These are phyloP conservation scores for Blastobotrys robertii DNA, from an alignment of 805 yeast genomes.

Conservation along the genomic window DNA sequence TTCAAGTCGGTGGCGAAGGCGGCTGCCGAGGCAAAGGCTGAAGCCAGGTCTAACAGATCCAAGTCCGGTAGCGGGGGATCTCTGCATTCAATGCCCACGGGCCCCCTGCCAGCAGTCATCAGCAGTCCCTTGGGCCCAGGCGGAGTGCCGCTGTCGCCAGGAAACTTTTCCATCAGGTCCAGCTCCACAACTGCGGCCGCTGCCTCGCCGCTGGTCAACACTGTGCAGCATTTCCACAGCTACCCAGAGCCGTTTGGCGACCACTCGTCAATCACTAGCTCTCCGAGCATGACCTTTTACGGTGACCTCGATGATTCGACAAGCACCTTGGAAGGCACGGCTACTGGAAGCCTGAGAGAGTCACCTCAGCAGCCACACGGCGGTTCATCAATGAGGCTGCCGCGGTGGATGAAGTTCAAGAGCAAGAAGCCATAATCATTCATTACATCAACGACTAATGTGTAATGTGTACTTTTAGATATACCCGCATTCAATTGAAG, in stretches of 20 bases:
- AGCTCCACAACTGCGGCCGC: no score
- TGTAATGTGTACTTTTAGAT: neutral
- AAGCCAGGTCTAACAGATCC: neutral
- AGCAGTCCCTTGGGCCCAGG: no score
- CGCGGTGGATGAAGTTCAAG: neutral
- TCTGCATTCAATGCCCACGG: neutral
- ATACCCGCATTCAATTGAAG: neutral
- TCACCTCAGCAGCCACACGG: neutral
- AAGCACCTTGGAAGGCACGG: no score
- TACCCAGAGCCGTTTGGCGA: no score
- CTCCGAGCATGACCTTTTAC: no score
- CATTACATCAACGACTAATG: neutral
- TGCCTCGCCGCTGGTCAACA: no score
- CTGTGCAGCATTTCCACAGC: no score
- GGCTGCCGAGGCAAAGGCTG: neutral
- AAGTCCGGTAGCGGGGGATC: neutral
- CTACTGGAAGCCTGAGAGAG: neutral
- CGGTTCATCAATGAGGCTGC: neutral
- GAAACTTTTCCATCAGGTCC: no score
- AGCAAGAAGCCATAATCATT: neutral
- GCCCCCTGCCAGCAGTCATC: neutral
- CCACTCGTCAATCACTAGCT: no score
- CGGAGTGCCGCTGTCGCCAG: no score
- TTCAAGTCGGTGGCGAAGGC: conserved; percentile 3
- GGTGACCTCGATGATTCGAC: no score